A percentile compares a stretch with the other conserved stretches of the same genome.
Evolutionary conservation across 805 yeast species (phyloP).

Genomic region (Starmerella etchellsii): DNA sequence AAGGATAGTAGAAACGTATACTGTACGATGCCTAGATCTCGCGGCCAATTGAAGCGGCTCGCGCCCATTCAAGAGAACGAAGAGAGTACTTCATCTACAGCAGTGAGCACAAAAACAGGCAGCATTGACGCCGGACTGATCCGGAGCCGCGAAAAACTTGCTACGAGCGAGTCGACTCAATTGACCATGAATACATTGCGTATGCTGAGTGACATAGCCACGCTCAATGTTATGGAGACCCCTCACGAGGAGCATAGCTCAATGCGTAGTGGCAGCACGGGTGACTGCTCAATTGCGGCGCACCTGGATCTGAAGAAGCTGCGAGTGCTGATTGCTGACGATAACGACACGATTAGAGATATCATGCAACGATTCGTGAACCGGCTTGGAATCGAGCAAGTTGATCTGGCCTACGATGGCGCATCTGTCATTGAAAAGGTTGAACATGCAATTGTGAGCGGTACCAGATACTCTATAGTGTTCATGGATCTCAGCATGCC

Average conservation of each 20-base stretch:
- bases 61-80: no score
- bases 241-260: no score
- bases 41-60: no score
- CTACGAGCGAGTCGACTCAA: neutral
- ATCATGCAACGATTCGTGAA: slow-evolving; percentile 74
- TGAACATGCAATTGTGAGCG: slow-evolving; percentile 32
- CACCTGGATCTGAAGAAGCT: neutral
- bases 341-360: slow-evolving; percentile 78
- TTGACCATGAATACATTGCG: neutral
- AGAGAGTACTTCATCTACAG: no score
- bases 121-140: no score
- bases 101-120: no score
- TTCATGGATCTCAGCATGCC: slow-evolving; percentile 27
- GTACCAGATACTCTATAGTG: slow-evolving; percentile 28
- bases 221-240: neutral
- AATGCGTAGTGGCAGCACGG: neutral
- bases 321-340: slow-evolving; percentile 77
- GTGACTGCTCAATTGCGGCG: neutral
- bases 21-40: no score
- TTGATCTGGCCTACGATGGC: slow-evolving; percentile 78
- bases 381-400: slow-evolving; percentile 57
- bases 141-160: no score
- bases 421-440: slow-evolving; percentile 69
- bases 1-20: neutral
- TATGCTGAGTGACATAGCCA: neutral